Percentiles rank a stretch among this genome's conserved stretches.
These are phyloP conservation scores for Phytophthora pisi DNA, from an alignment of 352 stramenopile genomes.

Conservation along the genomic window DNA sequence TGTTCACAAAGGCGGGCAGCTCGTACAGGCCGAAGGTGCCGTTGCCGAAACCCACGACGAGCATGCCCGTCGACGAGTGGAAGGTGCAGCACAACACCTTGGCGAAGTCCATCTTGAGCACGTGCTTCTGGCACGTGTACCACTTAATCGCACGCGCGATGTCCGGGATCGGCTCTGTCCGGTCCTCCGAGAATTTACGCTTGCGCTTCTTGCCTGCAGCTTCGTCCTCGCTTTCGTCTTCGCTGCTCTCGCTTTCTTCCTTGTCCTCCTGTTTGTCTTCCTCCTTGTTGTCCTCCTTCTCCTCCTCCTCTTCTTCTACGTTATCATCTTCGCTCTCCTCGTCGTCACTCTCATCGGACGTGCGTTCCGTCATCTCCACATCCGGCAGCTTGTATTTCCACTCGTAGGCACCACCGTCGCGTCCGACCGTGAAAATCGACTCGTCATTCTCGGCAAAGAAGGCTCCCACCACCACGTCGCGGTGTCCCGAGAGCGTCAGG, in stretches of 20 bases:
- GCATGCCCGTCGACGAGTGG: conserved; percentile 83
- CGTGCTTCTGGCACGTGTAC: conserved; percentile 86
- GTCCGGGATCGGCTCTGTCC: conserved; percentile 43
- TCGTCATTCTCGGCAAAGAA: conserved; percentile 86
- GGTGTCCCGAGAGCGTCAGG: conserved; percentile 89
- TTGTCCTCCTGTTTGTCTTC: conserved; percentile 32
- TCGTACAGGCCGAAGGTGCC: conserved; percentile 99
- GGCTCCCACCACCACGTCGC: conserved; percentile 82
- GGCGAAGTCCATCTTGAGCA: conserved; percentile 91
- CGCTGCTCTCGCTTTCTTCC: conserved; percentile 20
- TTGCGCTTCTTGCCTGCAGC: conserved; percentile 29
- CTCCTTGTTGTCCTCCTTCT: conserved; percentile 26
- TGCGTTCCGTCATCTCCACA: conserved; percentile 34
- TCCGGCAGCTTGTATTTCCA: conserved; percentile 82
- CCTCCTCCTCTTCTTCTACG: conserved; percentile 16
- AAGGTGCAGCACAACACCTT: conserved; percentile 91
- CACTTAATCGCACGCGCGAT: conserved; percentile 84
- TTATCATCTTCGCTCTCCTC: conserved; percentile 32
- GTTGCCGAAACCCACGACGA: conserved; percentile 96
- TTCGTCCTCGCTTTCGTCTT: conserved; percentile 41
- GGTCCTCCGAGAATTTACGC: conserved; percentile 28
- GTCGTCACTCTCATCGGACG: conserved; percentile 38
- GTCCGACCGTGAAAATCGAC: conserved; percentile 86
- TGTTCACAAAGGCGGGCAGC: conserved; percentile 94
- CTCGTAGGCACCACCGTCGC: conserved; percentile 87